Base-by-base conservation (phyloP, 2,329 filamentous ascomycete genomes). In the Paecilomyces fulvus region DNA sequence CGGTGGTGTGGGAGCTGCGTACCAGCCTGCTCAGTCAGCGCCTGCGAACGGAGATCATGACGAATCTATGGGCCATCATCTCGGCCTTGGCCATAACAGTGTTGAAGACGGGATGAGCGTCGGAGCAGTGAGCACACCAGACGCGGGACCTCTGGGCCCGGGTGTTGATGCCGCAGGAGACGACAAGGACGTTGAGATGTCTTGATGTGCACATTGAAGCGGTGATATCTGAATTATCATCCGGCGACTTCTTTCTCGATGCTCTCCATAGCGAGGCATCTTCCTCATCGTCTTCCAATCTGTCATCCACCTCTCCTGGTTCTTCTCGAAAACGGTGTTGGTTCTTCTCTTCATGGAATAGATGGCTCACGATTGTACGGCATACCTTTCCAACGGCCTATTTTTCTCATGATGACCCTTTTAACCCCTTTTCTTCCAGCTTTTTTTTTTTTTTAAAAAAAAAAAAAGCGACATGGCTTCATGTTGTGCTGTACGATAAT, bases 1-100 rank as follows among this genome's bases (percentile, higher is more conserved):
- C 55, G 65, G 63, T 37, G 70, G 67, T 21, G 67, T 70, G 6
- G 65, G 63, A 7, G 67, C 67, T 9, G 67, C 66, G 14, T 65
- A 70, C 53, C 67, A 70, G 37, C 61, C 64, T 17, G 55, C 65
- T 9, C 55, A 37, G n/a, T 49, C 49, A 1, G 57, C 53, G 10
- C 37, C 53, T 48, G 43, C 50, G 17, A 21, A 53, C 6, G 46
- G 52, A 7, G 58, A 56, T 17, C 66, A 66, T 55, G 33, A 17
- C 17, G 31, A 53, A 11, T 14, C 30, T 21, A 30, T n/a, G 9
- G 61, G 59, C 49, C 60, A 57, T 10, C 65, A 67, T 51, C 59
- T 57, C 31, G 61, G 56, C 31, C 20, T 58, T n/a, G 58, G 56
- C 8, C 62, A 62, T 23, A 58, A 56, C 30, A 31, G 43, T 17